phyloP scores from a whole-genome alignment of 768 basidiomycete genomes.

The Podaxis carcinomalis region DNA sequence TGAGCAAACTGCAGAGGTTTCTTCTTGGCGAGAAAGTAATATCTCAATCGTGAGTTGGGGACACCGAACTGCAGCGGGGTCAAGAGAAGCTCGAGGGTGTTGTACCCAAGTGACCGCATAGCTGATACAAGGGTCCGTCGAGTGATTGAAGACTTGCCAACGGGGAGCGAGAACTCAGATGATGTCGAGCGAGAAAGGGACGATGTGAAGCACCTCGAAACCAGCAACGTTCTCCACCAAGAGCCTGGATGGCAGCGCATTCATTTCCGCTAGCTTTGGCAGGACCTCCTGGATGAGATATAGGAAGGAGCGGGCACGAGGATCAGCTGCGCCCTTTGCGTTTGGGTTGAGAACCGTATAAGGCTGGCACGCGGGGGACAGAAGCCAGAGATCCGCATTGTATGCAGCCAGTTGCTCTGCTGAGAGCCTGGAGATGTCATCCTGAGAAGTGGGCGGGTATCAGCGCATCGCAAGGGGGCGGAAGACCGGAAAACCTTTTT shows the following conservation, averaged over 20 bases:
- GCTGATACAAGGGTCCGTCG: conserved; percentile 49
- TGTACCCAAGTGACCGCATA: conserved; percentile 53
- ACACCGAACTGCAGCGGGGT: conserved; percentile 77
- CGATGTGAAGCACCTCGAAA: conserved; percentile 54
- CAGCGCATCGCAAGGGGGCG: neutral
- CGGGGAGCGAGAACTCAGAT: neutral
- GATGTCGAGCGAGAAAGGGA: conserved; percentile 3
- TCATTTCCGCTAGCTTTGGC: conserved; percentile 44
- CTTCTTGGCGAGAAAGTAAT: conserved; percentile 71
- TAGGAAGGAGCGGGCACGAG: conserved; percentile 72
- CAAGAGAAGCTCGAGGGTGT: conserved; percentile 55
- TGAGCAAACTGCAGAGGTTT: conserved; percentile 34
- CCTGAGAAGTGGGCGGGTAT: conserved; percentile 25
- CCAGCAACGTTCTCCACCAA: conserved; percentile 82
- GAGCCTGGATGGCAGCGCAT: conserved; percentile 51
- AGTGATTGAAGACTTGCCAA: conserved; percentile 59
- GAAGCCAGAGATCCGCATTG: conserved; percentile 65
- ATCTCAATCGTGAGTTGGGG: conserved; percentile 78
- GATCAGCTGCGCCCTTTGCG: conserved; percentile 67
- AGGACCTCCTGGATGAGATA: conserved; percentile 62
- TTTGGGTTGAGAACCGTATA: conserved; percentile 76
- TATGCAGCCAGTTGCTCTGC: conserved; percentile 40
- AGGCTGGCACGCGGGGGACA: conserved; percentile 82
- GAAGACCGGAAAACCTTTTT: conserved; percentile 38
- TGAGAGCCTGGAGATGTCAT: conserved; percentile 59